Evolutionary conservation across 2,329 filamentous ascomycete species (phyloP).

Genomic region (Diaporthe sp.): DNA sequence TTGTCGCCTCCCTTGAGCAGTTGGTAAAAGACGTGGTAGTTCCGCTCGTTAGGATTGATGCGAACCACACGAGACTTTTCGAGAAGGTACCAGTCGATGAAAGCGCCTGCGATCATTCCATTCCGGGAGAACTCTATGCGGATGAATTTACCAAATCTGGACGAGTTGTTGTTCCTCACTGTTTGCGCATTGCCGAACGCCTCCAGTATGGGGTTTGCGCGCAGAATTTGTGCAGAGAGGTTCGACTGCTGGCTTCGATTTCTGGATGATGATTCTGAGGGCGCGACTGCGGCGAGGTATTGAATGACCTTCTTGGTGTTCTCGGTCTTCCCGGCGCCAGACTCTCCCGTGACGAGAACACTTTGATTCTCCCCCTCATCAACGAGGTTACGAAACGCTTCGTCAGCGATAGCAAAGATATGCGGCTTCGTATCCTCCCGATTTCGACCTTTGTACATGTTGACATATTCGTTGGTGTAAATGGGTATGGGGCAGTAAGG

Average conservation of each 20-base stretch:
- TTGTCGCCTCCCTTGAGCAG: constrained; percentile 85
- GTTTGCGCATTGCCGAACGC: constrained; percentile 98
- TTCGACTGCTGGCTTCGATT: constrained; percentile 76
- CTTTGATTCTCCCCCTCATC: constrained; percentile 97
- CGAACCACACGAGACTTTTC: constrained; percentile 98
- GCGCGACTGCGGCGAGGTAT: constrained; percentile 94
- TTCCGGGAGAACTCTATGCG: constrained; percentile 91
- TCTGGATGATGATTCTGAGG: constrained; percentile 78
- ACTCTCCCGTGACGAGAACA: constrained; percentile 97
- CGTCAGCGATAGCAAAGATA: constrained; percentile 97
- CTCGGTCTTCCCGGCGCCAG: constrained; percentile 97
- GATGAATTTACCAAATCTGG: constrained; percentile 98
- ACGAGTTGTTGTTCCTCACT: constrained; percentile 97
- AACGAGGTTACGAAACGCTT: constrained; percentile 94
- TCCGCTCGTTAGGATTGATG: constrained; percentile 87
- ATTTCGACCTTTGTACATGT: constrained; percentile 94
- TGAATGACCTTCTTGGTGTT: constrained; percentile 99
- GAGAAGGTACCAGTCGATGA: constrained; percentile 97
- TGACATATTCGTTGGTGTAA: constrained; percentile 95
- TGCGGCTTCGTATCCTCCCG: constrained; percentile 96
- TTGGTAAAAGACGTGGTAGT: constrained; percentile 98
- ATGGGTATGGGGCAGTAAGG: constrained; percentile 96
- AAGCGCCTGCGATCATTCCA: constrained; percentile 93
- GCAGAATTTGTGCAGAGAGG: constrained; percentile 93
- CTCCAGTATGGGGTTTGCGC: constrained; percentile 97